Evolutionary conservation across 768 basidiomycete species (phyloP).

Genomic region (Boletus patriciae): DNA sequence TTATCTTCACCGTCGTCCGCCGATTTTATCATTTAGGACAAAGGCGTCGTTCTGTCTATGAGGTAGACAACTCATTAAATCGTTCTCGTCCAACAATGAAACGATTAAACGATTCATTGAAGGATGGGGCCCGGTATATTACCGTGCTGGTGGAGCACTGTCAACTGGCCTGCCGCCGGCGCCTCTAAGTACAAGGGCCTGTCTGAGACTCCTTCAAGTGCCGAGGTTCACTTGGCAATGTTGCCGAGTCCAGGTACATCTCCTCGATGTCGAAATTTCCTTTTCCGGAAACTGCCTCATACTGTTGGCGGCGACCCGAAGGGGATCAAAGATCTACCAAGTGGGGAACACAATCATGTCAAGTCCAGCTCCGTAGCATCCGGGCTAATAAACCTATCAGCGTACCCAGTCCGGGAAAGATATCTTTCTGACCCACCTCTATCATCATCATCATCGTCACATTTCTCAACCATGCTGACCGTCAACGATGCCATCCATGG

Average conservation of each 20-base stretch:
- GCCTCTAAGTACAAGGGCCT: neutral
- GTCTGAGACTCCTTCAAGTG: conserved; percentile 7
- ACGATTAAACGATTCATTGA: neutral
- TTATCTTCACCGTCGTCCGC: neutral
- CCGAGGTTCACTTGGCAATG: neutral
- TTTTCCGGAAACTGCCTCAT: neutral
- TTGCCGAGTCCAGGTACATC: conserved; percentile 1
- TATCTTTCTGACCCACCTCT: too few relatives aligned
- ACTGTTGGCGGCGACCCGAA: neutral
- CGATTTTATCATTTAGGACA: conserved; percentile 6
- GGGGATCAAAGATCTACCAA: too few relatives aligned
- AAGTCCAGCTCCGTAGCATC: too few relatives aligned
- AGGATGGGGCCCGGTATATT: neutral
- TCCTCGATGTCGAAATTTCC: conserved; percentile 13
- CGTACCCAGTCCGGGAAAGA: too few relatives aligned
- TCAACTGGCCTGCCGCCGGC: neutral
- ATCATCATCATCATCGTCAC: neutral
- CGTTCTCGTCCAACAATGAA: conserved; percentile 13
- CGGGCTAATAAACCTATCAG: too few relatives aligned
- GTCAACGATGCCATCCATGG: conserved; percentile 18
- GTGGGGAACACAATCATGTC: too few relatives aligned
- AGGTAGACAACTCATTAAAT: neutral
- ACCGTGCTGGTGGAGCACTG: conserved; percentile 1
- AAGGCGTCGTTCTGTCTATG: neutral
- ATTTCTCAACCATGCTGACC: conserved; percentile 9